Percentiles rank a stretch among this genome's conserved stretches.
These are phyloP conservation scores for Boletus rufocinnamomeus DNA, from an alignment of 768 basidiomycete genomes.

Conservation along the genomic window DNA sequence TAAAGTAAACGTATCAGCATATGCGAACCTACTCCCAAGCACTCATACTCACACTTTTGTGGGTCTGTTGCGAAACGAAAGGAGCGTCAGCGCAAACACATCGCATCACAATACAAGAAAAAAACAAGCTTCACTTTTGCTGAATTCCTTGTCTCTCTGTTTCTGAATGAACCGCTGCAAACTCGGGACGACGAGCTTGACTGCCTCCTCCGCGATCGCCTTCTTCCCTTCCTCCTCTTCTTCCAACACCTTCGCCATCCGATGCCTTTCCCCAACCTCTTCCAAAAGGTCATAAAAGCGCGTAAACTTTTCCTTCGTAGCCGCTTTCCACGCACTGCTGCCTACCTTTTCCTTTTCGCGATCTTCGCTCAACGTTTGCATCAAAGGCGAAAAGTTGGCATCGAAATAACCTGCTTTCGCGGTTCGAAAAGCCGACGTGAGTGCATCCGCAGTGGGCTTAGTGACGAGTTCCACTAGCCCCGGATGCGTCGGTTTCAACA, in stretches of 20 bases:
- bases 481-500: conserved; percentile 52
- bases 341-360: conserved; percentile 47
- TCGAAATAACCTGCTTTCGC: conserved; percentile 87
- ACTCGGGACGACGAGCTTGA: conserved; percentile 74
- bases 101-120: not conserved
- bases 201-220: conserved; percentile 69
- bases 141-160: conserved; percentile 79
- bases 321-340: conserved; percentile 48
- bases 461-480: conserved; percentile 55
- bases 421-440: conserved; percentile 73
- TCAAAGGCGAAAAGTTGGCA: conserved; percentile 75
- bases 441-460: conserved; percentile 57
- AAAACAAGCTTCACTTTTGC: conserved; percentile 62
- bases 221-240: conserved; percentile 65
- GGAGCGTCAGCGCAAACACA: conserved; percentile 1
- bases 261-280: conserved; percentile 76
- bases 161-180: conserved; percentile 75
- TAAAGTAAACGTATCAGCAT: conserved; percentile 18
- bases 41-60: conserved; percentile 47
- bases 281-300: conserved; percentile 81
- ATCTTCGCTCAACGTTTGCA: conserved; percentile 60
- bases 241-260: conserved; percentile 64
- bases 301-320: conserved; percentile 80
- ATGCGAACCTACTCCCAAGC: not conserved
- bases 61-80: conserved; percentile 40